These are phyloP conservation scores for Cladosporium halotolerans DNA, from an alignment of 2,329 filamentous ascomycete species.

Conservation along the genomic window DNA sequence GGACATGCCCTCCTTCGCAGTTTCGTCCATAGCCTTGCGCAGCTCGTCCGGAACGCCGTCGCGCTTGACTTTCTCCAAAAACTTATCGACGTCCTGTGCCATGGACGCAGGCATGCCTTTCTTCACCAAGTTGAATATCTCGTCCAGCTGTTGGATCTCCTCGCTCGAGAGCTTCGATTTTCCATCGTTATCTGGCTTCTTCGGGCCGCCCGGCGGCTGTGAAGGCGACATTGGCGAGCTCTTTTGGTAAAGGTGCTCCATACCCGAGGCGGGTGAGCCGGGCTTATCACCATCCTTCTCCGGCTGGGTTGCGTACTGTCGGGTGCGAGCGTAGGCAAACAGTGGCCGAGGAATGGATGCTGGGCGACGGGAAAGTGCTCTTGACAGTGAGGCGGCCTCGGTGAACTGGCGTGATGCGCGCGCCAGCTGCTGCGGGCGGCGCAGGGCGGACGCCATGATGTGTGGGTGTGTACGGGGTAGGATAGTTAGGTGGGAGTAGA, in stretches of 20 bases:
- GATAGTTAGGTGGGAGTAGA: not conserved
- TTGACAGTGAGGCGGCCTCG: constrained; percentile 29
- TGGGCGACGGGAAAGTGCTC: constrained; percentile 30
- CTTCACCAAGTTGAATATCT: constrained; percentile 51
- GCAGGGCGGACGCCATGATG: constrained; percentile 30
- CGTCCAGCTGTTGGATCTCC: constrained; percentile 54
- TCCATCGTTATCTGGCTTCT: constrained; percentile 33
- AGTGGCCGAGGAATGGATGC: constrained; percentile 37
- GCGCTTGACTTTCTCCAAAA: constrained; percentile 57
- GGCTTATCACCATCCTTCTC: constrained; percentile 25
- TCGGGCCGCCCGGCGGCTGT: constrained; percentile 29
- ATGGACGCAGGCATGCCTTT: constrained; percentile 57
- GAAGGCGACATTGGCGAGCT: constrained; percentile 34
- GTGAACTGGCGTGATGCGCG: constrained; percentile 30
- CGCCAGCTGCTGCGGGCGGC: constrained; percentile 29
- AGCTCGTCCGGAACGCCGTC: constrained; percentile 66
- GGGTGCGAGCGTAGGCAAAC: constrained; percentile 38
- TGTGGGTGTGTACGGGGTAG: not conserved
- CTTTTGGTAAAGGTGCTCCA: constrained; percentile 42
- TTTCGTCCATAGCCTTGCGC: constrained; percentile 55
- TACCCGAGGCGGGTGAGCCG: constrained; percentile 35
- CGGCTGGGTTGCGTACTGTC: constrained; percentile 38
- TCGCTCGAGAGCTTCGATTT: constrained; percentile 46
- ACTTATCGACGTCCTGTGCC: constrained; percentile 51
- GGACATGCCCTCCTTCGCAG: constrained; percentile 46